These are phyloP conservation scores for Pisolithus albus DNA, from an alignment of 768 basidiomycete species.

Conservation along the genomic window DNA sequence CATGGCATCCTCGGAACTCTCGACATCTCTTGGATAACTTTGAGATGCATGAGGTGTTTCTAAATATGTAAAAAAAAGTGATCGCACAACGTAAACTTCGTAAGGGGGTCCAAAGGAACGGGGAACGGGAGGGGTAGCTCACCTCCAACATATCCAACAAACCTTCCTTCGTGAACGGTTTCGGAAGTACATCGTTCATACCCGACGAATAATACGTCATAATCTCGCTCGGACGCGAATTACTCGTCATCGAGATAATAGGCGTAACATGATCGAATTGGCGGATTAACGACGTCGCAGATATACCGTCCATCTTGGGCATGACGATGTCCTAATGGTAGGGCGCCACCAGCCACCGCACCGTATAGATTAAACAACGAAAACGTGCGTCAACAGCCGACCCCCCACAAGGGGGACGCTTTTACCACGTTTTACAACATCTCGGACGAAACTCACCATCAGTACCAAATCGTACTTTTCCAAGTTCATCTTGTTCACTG, in stretches of 20 bases:
- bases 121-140: background rate
- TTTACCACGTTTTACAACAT: too few species aligned
- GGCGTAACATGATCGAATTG: constrained; percentile 95
- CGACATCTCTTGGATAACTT: constrained; percentile 75
- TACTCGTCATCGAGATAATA: constrained; percentile 97
- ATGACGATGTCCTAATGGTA: constrained; percentile 84
- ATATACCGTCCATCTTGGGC: constrained; percentile 81
- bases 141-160: constrained; percentile 91
- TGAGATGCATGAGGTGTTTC: constrained; percentile 87
- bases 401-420: too few species aligned
- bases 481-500: constrained; percentile 94
- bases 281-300: constrained; percentile 87
- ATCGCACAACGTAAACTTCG: too few species aligned
- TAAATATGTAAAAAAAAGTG: constrained; percentile 17
- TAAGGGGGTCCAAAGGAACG: too few species aligned
- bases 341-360: too few species aligned
- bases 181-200: constrained; percentile 96
- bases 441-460: constrained; percentile 61
- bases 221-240: constrained; percentile 88
- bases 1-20: constrained; percentile 59
- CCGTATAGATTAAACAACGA: too few species aligned
- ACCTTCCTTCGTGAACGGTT: constrained; percentile 95
- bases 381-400: background rate
- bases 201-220: constrained; percentile 70
- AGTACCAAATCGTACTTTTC: constrained; percentile 94